Base-by-base conservation (phyloP, 305 asterid genomes). In the Caryopteris hybrid region DNA sequence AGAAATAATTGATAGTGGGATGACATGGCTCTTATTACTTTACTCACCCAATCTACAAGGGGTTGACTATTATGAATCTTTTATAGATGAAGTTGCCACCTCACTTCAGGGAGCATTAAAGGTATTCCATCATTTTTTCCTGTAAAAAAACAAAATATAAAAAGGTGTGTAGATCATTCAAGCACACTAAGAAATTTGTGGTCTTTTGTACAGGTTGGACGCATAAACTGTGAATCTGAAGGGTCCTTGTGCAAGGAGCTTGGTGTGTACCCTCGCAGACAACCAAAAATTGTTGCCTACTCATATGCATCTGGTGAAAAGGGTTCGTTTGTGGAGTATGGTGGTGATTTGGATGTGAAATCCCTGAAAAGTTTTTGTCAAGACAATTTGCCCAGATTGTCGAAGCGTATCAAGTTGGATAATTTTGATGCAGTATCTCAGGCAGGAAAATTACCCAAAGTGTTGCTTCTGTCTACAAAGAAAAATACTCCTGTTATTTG, bases 401-500 rank as follows among this genome's bases (percentile, higher is more conserved):
- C 97, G 5, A 89, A 85, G 75, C 88, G 97, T 17, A 63, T 87
- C 76, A 75, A 74, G 69, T 70, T 91, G 81, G 82, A 58, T 46
- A 75, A 66, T 43, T 75, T 86, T 53, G 78, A 87, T 67, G 67
- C 79, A 39, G 83, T 69, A 33, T 74, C 95, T 61, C 84, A 65
- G 70, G 69, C 69, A 23, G 87, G 83, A 65, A 80, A 47, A 29
- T 72, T 85, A 58, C 99, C 96, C 45, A 89, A 77, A 81, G 95
- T 94, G 63, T 66, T 91, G 78, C 96, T 94, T 71, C 80, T 94
- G 61, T 91, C 99, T 5, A 76, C 95, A 10, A 94, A 94, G 89
- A 87, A 83, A 73, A 88, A 65, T 70, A 89, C 97, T 21, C 99
- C 99, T 3, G 84, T 86, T 36, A 94, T 94, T 59, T 94, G 99